phyloP scores from a whole-genome alignment of 1,139 yeast genomes.

The Hanseniaspora uvarum region DNA sequence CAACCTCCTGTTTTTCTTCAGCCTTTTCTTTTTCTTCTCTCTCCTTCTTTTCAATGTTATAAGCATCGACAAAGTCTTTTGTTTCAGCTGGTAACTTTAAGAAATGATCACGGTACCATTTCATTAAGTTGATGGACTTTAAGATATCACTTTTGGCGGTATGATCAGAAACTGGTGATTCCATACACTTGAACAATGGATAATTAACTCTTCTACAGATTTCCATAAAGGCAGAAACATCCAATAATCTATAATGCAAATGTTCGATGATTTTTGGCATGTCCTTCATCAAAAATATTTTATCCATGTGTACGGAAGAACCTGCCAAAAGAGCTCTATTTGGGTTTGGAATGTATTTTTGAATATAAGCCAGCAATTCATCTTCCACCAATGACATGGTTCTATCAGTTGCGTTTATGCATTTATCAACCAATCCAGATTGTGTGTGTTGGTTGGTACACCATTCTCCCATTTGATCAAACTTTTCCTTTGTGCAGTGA shows the following conservation, averaged over 20 bases:
- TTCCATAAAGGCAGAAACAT: conserved; percentile 78
- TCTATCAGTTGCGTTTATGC: conserved; percentile 42
- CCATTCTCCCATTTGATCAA: conserved; percentile 79
- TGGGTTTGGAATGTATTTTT: conserved; percentile 43
- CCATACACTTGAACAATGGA: conserved; percentile 33
- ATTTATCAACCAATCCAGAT: conserved; percentile 69
- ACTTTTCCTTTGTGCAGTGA: conserved; percentile 51
- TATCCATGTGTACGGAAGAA: conserved; percentile 84
- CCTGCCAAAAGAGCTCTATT: conserved; percentile 72
- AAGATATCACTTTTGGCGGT: conserved; percentile 82
- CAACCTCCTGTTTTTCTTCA: neutral
- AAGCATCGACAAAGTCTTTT: conserved; percentile 22
- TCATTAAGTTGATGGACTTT: conserved; percentile 76
- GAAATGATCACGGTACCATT: conserved; percentile 65
- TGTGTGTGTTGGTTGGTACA: conserved; percentile 67
- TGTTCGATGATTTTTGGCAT: conserved; percentile 66
- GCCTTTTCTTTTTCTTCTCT: conserved; percentile 2
- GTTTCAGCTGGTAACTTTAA: conserved; percentile 31
- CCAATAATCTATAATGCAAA: conserved; percentile 75
- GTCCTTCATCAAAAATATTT: conserved; percentile 71
- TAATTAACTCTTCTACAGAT: conserved; percentile 71
- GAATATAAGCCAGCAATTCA: conserved; percentile 54
- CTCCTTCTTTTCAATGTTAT: conserved; percentile 16
- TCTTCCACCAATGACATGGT: conserved; percentile 51
- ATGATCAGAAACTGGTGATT: conserved; percentile 53